phyloP scores from a whole-genome alignment of 2,329 filamentous ascomycete species.

The Colletotrichum simmondsii region DNA sequence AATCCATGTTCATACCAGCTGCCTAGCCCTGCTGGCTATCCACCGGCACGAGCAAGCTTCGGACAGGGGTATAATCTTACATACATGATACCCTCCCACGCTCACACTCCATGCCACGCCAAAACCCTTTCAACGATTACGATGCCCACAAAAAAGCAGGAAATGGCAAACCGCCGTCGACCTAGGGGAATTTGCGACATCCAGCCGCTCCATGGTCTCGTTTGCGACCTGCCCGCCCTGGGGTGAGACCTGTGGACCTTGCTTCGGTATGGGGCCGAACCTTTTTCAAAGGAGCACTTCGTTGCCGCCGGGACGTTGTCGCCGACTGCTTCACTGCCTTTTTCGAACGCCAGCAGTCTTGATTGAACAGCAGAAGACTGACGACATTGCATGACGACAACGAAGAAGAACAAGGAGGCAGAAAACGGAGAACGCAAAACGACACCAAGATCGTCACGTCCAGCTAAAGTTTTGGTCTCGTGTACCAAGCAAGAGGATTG shows the following conservation, averaged over 20 bases:
- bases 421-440: not conserved
- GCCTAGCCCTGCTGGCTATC: not conserved
- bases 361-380: not conserved
- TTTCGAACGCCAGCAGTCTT: not conserved
- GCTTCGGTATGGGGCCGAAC: not conserved
- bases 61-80: conserved; percentile 25
- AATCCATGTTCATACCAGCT: conserved; percentile 3
- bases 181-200: not conserved
- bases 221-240: not conserved
- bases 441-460: not conserved
- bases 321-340: not conserved
- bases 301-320: not conserved
- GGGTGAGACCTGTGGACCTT: not conserved
- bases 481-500: not conserved
- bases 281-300: conserved; percentile 2
- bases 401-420: not conserved
- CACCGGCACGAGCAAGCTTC: not conserved
- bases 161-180: not conserved
- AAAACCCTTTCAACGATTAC: not conserved
- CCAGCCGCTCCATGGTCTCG: not conserved
- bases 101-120: not conserved
- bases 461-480: not conserved
- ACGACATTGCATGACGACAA: not conserved
- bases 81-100: conserved; percentile 22
- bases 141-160: conserved; percentile 19